These are phyloP conservation scores for Candida sojae DNA, from an alignment of 1,139 yeast genomes.

Conservation along the genomic window DNA sequence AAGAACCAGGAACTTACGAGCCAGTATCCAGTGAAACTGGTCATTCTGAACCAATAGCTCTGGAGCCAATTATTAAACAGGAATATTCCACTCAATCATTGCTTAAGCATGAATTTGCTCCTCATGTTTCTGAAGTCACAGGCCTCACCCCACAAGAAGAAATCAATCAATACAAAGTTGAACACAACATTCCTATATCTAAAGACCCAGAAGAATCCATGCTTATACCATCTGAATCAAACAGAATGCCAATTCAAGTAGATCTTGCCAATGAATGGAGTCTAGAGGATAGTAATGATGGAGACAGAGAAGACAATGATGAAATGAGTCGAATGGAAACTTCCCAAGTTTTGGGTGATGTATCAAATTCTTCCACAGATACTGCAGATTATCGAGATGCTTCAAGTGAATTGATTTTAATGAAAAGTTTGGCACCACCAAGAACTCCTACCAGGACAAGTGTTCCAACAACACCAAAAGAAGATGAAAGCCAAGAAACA, in stretches of 20 bases:
- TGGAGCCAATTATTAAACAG: background rate
- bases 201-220: constrained; percentile 1
- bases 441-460: constrained; percentile 8
- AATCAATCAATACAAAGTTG: constrained; percentile 7
- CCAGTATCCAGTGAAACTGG: background rate
- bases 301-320: constrained; percentile 46
- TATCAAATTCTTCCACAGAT: constrained; percentile 19
- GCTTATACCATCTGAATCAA: constrained; percentile 16
- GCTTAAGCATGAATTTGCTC: constrained; percentile 5
- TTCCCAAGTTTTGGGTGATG: constrained; percentile 9
- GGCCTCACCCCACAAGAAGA: constrained; percentile 16
- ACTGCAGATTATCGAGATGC: constrained; percentile 17
- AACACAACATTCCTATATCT: background rate
- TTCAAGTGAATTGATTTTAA: constrained; percentile 9
- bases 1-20: background rate
- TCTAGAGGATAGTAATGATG: constrained; percentile 45
- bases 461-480: constrained; percentile 20
- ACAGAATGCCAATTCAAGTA: constrained; percentile 33
- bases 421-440: constrained; percentile 23
- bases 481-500: constrained; percentile 14
- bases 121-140: constrained; percentile 8
- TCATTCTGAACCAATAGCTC: background rate
- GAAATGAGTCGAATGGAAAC: constrained; percentile 16
- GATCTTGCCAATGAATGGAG: constrained; percentile 44
- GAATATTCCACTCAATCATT: background rate